Conservation (phyloP, 2,329 filamentous ascomycete species). For the Karstenula rhodostoma region DNA sequence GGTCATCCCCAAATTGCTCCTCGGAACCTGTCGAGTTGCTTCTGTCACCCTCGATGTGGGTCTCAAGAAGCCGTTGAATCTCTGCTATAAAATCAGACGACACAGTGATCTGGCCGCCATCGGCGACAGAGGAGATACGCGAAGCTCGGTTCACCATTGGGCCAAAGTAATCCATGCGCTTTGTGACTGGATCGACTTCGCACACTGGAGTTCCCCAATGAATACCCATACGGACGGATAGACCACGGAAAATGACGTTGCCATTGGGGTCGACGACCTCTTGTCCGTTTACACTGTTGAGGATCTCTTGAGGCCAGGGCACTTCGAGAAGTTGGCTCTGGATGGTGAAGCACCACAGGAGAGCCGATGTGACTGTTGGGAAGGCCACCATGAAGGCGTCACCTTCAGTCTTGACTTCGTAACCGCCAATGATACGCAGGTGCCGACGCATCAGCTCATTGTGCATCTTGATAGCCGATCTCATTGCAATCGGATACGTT, state of each 20-base stretch:
- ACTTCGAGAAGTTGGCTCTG: constrained; percentile 88
- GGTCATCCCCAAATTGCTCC: constrained; percentile 78
- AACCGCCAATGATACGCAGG: constrained; percentile 90
- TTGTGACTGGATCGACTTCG: constrained; percentile 93
- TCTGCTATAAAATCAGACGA: constrained; percentile 97
- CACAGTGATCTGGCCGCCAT: constrained; percentile 96
- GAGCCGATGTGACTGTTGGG: constrained; percentile 89
- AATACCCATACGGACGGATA: constrained; percentile 97
- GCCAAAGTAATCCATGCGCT: constrained; percentile 99
- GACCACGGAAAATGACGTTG: constrained; percentile 87
- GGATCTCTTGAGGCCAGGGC: constrained; percentile 90
- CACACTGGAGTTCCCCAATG: constrained; percentile 96
- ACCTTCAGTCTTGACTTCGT: constrained; percentile 99
- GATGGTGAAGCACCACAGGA: constrained; percentile 96
- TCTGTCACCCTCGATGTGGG: constrained; percentile 84
- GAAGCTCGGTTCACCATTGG: constrained; percentile 99
- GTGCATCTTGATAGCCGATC: constrained; percentile 95
- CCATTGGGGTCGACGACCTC: constrained; percentile 83
- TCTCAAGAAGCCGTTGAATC: constrained; percentile 88
- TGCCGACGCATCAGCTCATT: constrained; percentile 97
- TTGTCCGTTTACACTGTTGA: constrained; percentile 85
- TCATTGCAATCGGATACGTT: constrained; percentile 92
- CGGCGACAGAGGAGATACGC: constrained; percentile 91
- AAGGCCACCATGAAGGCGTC: constrained; percentile 99
- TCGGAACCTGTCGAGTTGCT: constrained; percentile 73